Evolutionary conservation across 1,139 yeast species (phyloP).

Genomic region (Arxiozyma slooffiae): DNA sequence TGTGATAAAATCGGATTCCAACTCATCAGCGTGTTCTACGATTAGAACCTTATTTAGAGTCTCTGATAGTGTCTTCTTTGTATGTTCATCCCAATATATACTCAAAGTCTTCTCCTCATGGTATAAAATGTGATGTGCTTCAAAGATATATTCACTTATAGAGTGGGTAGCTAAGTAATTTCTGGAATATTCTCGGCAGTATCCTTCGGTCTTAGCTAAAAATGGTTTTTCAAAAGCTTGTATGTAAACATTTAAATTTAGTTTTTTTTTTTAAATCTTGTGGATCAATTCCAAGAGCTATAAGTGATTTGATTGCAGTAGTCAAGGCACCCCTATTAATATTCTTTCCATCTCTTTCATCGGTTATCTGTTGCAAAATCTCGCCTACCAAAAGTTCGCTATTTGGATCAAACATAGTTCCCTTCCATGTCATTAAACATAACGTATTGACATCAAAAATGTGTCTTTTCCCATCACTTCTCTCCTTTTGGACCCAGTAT

Average conservation of each 20-base stretch:
- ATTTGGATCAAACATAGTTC: conserved; percentile 63
- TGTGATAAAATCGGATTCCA: conserved; percentile 66
- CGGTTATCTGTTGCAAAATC: conserved; percentile 63
- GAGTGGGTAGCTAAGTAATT: conserved; percentile 61
- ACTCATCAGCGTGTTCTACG: conserved; percentile 53
- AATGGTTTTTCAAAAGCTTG: conserved; percentile 71
- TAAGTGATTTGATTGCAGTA: too few species aligned
- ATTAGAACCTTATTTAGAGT: too few species aligned
- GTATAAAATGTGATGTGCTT: conserved; percentile 69
- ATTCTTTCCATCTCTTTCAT: too few species aligned
- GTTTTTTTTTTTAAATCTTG: conserved; percentile 75
- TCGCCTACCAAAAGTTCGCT: conserved; percentile 54
- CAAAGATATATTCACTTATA: too few species aligned
- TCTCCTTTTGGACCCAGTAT: too few species aligned
- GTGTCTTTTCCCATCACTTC: too few species aligned
- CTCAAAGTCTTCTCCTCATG: conserved; percentile 77
- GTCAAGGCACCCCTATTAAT: too few species aligned
- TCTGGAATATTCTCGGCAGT: conserved; percentile 61
- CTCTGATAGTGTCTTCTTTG: conserved; percentile 69
- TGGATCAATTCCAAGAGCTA: too few species aligned
- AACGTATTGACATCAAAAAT: too few species aligned
- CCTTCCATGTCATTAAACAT: too few species aligned
- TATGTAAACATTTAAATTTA: conserved; percentile 72
- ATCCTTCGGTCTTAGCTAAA: conserved; percentile 60
- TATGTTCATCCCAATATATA: conserved; percentile 75